Conservation (phyloP, 2,329 filamentous ascomycete species). For the Beauveria bassiana region DNA sequence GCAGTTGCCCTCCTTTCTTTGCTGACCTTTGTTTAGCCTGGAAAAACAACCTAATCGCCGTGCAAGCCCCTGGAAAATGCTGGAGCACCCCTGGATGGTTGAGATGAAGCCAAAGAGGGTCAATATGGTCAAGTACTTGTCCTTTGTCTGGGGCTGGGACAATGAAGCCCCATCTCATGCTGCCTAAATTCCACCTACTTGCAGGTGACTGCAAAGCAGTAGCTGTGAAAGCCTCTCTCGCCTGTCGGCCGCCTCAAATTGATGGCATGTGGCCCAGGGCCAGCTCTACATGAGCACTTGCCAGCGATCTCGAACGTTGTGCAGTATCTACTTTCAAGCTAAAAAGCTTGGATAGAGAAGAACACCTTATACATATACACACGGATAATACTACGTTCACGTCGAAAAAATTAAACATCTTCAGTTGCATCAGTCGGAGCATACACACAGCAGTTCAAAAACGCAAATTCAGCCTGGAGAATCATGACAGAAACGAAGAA, state of each 20-base stretch:
- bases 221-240: neutral
- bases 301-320: neutral
- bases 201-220: neutral
- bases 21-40: conserved; percentile 50
- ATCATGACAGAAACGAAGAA: neutral
- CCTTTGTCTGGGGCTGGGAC: conserved; percentile 96
- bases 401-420: neutral
- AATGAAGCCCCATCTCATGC: conserved; percentile 30
- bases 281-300: neutral
- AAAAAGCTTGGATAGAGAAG: neutral
- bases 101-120: conserved; percentile 95
- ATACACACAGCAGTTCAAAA: neutral
- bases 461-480: neutral
- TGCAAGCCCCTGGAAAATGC: conserved; percentile 96
- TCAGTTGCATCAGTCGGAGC: conserved; percentile 4
- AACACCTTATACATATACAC: neutral
- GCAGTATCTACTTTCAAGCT: neutral
- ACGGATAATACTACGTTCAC: neutral
- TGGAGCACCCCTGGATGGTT: conserved; percentile 97
- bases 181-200: neutral
- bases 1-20: neutral
- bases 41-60: conserved; percentile 85
- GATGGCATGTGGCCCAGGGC: neutral
- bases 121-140: conserved; percentile 92
- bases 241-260: neutral